These are phyloP conservation scores for Micractinium sp. DNA, from an alignment of 139 green algal genomes.

Conservation along the genomic window DNA sequence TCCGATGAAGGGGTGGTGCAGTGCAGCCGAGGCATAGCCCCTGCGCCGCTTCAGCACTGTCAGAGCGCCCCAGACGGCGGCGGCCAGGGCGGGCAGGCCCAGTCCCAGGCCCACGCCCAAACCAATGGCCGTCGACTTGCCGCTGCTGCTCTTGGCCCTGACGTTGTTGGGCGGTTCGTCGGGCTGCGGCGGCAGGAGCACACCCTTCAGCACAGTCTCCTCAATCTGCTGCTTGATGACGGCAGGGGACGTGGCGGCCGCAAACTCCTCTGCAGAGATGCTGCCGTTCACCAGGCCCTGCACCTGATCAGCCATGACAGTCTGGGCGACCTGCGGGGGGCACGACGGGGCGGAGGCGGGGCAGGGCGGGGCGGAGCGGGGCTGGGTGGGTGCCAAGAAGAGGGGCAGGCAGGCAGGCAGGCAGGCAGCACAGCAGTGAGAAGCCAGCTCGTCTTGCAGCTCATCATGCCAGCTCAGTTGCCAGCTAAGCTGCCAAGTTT, in stretches of 20 bases:
- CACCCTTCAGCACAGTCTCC: background rate
- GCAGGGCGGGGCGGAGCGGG: background rate
- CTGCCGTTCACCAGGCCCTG: slow-evolving; percentile 1
- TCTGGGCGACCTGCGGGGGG: slow-evolving; percentile 12
- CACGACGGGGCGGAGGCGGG: background rate
- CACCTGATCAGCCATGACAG: background rate
- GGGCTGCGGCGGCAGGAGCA: background rate
- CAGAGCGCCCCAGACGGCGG: background rate
- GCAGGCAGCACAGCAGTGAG: too few species aligned
- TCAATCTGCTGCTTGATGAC: background rate
- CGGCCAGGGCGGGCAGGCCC: background rate
- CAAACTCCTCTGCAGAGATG: background rate
- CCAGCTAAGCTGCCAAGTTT: too few species aligned
- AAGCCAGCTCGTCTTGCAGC: too few species aligned
- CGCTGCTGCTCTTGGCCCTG: background rate
- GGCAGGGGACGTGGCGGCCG: background rate
- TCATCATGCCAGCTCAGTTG: background rate
- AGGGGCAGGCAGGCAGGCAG: background rate
- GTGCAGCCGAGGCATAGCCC: too few species aligned
- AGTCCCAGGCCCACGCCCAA: slow-evolving; percentile 11
- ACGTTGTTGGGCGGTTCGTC: background rate
- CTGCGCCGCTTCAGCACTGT: background rate
- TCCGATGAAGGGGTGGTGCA: too few species aligned
- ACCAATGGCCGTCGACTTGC: background rate
- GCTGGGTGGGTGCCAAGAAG: background rate